Percentiles rank a stretch among this genome's conserved stretches.
These are phyloP conservation scores for Penicillium flavigenum DNA, from an alignment of 495 filamentous ascomycete genomes.

Conservation along the genomic window DNA sequence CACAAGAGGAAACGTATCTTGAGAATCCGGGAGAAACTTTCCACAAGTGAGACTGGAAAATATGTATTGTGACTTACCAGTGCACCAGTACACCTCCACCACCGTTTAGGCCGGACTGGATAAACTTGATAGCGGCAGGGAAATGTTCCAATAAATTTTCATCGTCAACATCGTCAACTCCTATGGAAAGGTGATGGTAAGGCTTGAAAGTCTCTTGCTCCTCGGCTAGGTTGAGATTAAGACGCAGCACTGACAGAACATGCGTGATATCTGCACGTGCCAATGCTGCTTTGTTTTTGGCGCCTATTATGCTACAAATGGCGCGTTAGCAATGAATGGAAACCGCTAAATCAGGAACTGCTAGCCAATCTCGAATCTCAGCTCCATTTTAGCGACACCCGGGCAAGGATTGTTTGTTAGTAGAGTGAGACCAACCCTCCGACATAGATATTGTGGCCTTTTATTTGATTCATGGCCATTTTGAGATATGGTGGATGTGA, in stretches of 20 bases:
- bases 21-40: not conserved
- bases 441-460: slow-evolving; percentile 75
- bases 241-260: slow-evolving; percentile 76
- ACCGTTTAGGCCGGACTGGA: slow-evolving; percentile 68
- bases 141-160: slow-evolving; percentile 83
- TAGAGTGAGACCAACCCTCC: slow-evolving; percentile 66
- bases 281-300: slow-evolving; percentile 66
- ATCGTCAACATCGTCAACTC: slow-evolving; percentile 84
- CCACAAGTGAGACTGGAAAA: slow-evolving; percentile 5
- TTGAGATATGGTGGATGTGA: slow-evolving; percentile 2
- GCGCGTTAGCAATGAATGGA: slow-evolving; percentile 9
- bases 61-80: slow-evolving; percentile 54
- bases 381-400: not conserved
- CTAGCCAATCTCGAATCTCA: not conserved
- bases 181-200: slow-evolving; percentile 72
- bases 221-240: slow-evolving; percentile 55
- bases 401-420: not conserved
- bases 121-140: slow-evolving; percentile 72
- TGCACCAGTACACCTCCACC: slow-evolving; percentile 71
- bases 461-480: slow-evolving; percentile 55
- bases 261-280: slow-evolving; percentile 78
- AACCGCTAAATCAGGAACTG: not conserved
- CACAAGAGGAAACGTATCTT: not conserved
- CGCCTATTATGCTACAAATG: slow-evolving; percentile 65
- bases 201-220: slow-evolving; percentile 24